These are phyloP conservation scores for Solanum piurae DNA, from an alignment of 257 asterid genomes.

Conservation along the genomic window DNA sequence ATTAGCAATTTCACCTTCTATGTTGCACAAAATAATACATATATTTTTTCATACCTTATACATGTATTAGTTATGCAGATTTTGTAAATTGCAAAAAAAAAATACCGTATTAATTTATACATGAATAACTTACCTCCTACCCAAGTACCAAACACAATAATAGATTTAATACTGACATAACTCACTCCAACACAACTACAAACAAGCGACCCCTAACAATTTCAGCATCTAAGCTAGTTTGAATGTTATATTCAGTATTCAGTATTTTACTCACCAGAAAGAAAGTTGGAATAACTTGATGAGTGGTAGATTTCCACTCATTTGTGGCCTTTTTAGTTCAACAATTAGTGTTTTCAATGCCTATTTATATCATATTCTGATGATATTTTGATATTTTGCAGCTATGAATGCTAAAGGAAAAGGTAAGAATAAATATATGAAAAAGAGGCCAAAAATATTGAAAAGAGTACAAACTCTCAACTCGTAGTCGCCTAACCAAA, in stretches of 20 bases:
- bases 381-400: too few species aligned
- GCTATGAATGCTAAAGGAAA: too few species aligned
- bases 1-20: neutral
- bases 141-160: neutral
- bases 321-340: neutral
- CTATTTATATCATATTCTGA: neutral
- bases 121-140: neutral
- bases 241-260: neutral
- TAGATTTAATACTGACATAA: too few species aligned
- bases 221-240: neutral
- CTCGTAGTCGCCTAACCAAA: neutral
- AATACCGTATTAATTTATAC: neutral
- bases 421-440: too few species aligned
- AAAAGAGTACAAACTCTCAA: too few species aligned
- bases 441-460: neutral
- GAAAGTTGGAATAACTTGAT: neutral
- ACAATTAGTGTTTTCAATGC: neutral
- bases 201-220: neutral
- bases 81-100: neutral
- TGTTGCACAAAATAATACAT: neutral
- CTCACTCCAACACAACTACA: neutral
- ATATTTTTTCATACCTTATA: neutral
- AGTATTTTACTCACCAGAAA: neutral
- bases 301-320: neutral
- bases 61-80: neutral